Percentiles rank a stretch among this genome's conserved stretches.
Evolutionary conservation across 192 early-diverging fungal species (phyloP).

Genomic region (Backusella westeae): DNA sequence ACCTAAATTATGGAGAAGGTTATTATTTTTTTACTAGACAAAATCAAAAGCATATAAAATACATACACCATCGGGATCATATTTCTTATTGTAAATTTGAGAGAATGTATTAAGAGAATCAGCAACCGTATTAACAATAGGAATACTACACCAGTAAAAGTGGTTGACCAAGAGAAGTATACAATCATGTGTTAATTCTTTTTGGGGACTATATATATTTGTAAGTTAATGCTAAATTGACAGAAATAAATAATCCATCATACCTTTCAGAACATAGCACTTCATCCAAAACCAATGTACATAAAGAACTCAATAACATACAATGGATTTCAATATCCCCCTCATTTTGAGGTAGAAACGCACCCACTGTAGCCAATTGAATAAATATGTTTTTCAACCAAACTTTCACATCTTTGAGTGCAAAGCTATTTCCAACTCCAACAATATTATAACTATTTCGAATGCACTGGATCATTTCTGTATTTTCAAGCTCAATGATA

Average conservation of each 20-base stretch:
- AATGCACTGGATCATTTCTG: slow-evolving; percentile 1
- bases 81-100: slow-evolving; percentile 50
- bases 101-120: slow-evolving; percentile 65
- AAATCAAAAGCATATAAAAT: not conserved
- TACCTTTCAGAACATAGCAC: slow-evolving; percentile 30
- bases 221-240: not conserved
- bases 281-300: slow-evolving; percentile 37
- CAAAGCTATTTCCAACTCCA: not conserved
- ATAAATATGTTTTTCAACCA: slow-evolving; percentile 34
- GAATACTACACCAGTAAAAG: slow-evolving; percentile 57
- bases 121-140: slow-evolving; percentile 59
- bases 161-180: slow-evolving; percentile 63
- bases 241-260: not conserved
- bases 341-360: slow-evolving; percentile 5
- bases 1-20: slow-evolving; percentile 23
- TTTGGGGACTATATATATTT: slow-evolving; percentile 26
- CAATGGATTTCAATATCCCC: slow-evolving; percentile 38
- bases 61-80: slow-evolving; percentile 55
- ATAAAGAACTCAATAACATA: slow-evolving; percentile 39
- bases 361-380: slow-evolving; percentile 25
- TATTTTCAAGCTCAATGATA: not conserved
- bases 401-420: slow-evolving; percentile 28
- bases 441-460: not conserved
- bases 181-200: slow-evolving; percentile 52
- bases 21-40: not conserved